phyloP scores from a whole-genome alignment of 108 stramenopile genomes.

The Nitzschia palea region DNA sequence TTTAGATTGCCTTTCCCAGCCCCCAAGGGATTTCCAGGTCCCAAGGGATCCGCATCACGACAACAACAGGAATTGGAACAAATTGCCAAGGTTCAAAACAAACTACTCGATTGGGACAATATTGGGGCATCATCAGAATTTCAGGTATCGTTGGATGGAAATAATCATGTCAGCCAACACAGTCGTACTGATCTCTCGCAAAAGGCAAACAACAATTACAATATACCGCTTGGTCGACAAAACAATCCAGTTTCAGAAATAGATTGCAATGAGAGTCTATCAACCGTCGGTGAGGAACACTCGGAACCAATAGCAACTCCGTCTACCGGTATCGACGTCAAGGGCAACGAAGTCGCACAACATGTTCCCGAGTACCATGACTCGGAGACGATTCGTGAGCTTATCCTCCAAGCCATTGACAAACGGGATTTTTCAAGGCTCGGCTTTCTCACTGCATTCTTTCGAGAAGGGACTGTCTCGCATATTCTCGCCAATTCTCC shows the following conservation, averaged over 20 bases:
- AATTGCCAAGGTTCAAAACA: constrained; percentile 2
- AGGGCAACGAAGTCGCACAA: background rate
- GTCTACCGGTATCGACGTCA: too few species aligned
- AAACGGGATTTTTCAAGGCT: constrained; percentile 43
- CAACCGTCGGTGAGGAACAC: too few species aligned
- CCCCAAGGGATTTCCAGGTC: too few species aligned
- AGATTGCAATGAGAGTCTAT: too few species aligned
- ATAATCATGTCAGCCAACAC: too few species aligned
- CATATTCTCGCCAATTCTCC: constrained; percentile 55
- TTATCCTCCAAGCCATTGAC: constrained; percentile 20
- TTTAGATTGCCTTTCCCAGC: too few species aligned
- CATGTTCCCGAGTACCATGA: constrained; percentile 4
- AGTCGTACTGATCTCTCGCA: too few species aligned
- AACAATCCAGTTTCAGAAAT: too few species aligned
- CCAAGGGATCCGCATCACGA: constrained; percentile 7
- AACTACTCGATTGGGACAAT: constrained; percentile 6
- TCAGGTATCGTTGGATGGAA: too few species aligned
- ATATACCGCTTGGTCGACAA: too few species aligned
- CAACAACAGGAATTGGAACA: constrained; percentile 11
- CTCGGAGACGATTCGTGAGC: constrained; percentile 11
- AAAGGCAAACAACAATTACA: too few species aligned
- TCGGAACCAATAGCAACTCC: too few species aligned
- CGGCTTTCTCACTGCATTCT: constrained; percentile 62
- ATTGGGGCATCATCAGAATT: background rate
- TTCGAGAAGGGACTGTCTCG: constrained; percentile 52